A percentile compares a stretch with the other conserved stretches of the same genome.
phyloP scores from a whole-genome alignment of 106 monocot genomes.

The Dactylorhiza incarnata region DNA sequence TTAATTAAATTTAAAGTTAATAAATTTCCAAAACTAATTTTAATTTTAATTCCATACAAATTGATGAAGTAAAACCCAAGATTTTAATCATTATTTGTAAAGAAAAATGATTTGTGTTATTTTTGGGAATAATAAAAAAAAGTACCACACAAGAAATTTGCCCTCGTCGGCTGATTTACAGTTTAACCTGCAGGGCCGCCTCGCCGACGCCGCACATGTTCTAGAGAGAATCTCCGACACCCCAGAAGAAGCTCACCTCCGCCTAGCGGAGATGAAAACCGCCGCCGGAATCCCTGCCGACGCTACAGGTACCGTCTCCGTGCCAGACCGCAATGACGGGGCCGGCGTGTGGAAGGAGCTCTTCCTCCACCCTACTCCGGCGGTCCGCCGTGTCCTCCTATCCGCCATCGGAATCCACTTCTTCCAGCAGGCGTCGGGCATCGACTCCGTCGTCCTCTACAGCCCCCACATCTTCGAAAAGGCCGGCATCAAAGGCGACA shows the following conservation, averaged over 20 bases:
- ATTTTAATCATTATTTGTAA: too few species aligned
- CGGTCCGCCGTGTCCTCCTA: conserved; percentile 52
- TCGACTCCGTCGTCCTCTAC: conserved; percentile 87
- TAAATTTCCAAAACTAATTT: too few species aligned
- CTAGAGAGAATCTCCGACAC: conserved; percentile 37
- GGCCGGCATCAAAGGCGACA: conserved; percentile 34
- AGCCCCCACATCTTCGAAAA: conserved; percentile 55
- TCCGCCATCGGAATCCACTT: conserved; percentile 60
- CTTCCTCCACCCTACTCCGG: conserved; percentile 42
- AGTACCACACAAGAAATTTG: too few species aligned
- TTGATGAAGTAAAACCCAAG: too few species aligned
- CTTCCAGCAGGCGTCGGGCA: conserved; percentile 80
- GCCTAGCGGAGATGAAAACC: conserved; percentile 28
- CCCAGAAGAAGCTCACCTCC: conserved; percentile 26
- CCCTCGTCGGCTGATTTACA: too few species aligned
- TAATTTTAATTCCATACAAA: too few species aligned
- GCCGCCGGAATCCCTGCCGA: conserved; percentile 39
- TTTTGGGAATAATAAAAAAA: too few species aligned
- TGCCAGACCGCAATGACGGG: conserved; percentile 16
- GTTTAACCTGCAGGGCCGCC: conserved; percentile 26
- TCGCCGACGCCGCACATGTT: conserved; percentile 35
- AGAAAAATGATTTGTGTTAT: too few species aligned
- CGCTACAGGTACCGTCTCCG: conserved; percentile 2
- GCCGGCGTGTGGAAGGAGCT: conserved; percentile 66
- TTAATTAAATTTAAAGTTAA: too few species aligned